Evolutionary conservation across 2,329 filamentous ascomycete genomes (phyloP), one percentile per base, ranked within the genome.

Genomic region (Exophiala oligosperma): DNA sequence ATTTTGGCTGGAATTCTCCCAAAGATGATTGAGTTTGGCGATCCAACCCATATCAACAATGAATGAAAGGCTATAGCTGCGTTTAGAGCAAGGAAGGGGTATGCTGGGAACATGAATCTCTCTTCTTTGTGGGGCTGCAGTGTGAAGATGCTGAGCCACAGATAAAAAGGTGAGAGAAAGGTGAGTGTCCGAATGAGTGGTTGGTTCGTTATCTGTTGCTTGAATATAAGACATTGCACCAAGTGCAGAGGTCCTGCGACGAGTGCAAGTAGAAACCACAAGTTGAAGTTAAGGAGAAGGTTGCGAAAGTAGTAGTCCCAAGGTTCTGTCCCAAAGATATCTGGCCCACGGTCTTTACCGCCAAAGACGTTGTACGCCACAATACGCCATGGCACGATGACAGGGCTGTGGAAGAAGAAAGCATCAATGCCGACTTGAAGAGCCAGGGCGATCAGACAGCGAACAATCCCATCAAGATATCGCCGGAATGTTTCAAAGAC

Each of bases 301-400:
- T 99, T 99, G 67, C 90, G 89, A 67, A 96, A 81, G 74, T 99
- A 99, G 72, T 97, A 99, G 53, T 92, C 88, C 94, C 93, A 97
- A 1, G 93, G 91, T 74, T 99, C 94, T 0, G 91, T 95, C 46
- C 94, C 94, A 69, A 97, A 99, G 37, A 99, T 89, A 55, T 96
- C 84, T 0, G 94, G 94, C 0, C 93, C 94, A 70, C 80, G 82
- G 32, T 87, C 90, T 0, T 84, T 83, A 5, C 85, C 86, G 6
- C 90, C 89, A 71, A 99, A 93, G 44, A 99, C 85, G 71, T 99
- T 99, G 81, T 99, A 99, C 64, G 88, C 84, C 68, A 99, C 87
- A 69, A 99, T 97, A 70, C 97, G 97, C 81, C 91, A 89, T 0
- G 92, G 86, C 5, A 96, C 91, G 40, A 92, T 74, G 3, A 85